These are phyloP conservation scores for Shiraia bambusicola DNA, from an alignment of 2,329 filamentous ascomycete genomes.

Conservation along the genomic window DNA sequence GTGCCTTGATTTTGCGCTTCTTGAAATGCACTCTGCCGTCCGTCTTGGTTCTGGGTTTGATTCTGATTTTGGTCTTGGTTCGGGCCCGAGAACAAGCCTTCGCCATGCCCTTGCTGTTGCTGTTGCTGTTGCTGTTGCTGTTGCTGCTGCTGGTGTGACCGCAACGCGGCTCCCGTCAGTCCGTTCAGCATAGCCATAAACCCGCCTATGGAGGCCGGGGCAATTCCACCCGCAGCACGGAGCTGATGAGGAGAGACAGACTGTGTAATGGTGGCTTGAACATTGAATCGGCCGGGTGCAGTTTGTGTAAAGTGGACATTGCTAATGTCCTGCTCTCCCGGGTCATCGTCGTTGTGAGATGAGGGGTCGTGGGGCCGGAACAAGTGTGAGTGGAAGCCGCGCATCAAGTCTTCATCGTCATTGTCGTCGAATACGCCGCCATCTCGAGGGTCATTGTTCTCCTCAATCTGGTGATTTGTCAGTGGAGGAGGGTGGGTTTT, in stretches of 20 bases:
- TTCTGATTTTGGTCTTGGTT: slow-evolving; percentile 3
- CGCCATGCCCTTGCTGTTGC: slow-evolving; percentile 18
- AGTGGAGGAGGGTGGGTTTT: slow-evolving; percentile 17
- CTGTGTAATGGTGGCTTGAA: slow-evolving; percentile 39
- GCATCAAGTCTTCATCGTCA: slow-evolving; percentile 34
- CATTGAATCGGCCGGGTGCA: slow-evolving; percentile 38
- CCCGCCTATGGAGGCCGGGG: slow-evolving; percentile 39
- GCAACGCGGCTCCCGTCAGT: slow-evolving; percentile 41
- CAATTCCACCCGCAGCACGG: slow-evolving; percentile 17
- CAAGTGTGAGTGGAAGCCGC: slow-evolving; percentile 24
- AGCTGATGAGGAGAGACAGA: slow-evolving; percentile 28
- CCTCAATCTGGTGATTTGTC: slow-evolving; percentile 47
- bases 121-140: slow-evolving; percentile 6
- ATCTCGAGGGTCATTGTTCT: slow-evolving; percentile 64
- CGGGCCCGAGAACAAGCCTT: slow-evolving; percentile 16
- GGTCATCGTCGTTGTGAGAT: slow-evolving; percentile 52
- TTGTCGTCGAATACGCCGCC: slow-evolving; percentile 30
- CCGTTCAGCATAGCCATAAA: slow-evolving; percentile 52
- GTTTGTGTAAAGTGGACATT: slow-evolving; percentile 47
- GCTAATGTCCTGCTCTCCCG: slow-evolving; percentile 53
- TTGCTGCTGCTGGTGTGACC: slow-evolving; percentile 9
- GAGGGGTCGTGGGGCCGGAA: slow-evolving; percentile 31
- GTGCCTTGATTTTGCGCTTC: slow-evolving; percentile 16
- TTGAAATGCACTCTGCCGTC: slow-evolving; percentile 14
- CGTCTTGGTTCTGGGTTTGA: slow-evolving; percentile 2